Evolutionary conservation across 176 grass and related monocot species (phyloP), one percentile per base, ranked within the genome.

Genomic region (Aegilops bicornis): DNA sequence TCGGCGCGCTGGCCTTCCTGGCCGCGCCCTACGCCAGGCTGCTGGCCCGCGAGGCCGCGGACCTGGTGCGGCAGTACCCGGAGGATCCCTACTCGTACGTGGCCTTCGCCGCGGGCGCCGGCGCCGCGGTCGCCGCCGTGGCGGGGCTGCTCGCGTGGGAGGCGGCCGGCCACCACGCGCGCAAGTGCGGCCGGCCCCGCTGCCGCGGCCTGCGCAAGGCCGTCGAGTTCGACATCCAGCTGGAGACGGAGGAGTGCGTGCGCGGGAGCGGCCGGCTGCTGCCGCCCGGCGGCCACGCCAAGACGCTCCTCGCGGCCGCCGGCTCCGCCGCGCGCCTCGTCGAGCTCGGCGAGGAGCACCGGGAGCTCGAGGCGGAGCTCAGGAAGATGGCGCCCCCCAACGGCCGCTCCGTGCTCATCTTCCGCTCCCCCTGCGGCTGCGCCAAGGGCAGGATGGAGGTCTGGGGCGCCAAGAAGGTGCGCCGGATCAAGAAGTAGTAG

Each of bases 211-310:
- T 95, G 63, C 84, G 90, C 56, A 97, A 91, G 72, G 92, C 95
- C 16, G 88, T 97, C 1, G 95, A 97, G 85, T 95, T 93, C 71
- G 92, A 97, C 79, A 93, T 97, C 69, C 91, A 93, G 87, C 85
- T 97, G n/a, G 95, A 97, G 84, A 91, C 95, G 25, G 92, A 97
- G 89, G 95, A 95, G 87, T 97, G 95, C 69, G 92, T 93, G 31
- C 92, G 92, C 35, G 82, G 85, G 83, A 50, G 72, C 56, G 56
- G 13, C 24, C 45, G 80, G 16, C 82, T 16, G 33, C 20, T 33
- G 32, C 86, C 33, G 16, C 22, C 68, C 22, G 22, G 39, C 6
- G 58, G 19, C 0, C 47, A 73, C 17, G 31, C 87, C 79, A 17
- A 40, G 10, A 56, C 85, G 31, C 88, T 91, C 3, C 87, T 83